Conservation (phyloP, 179 eudicot genomes). For the Actinidia polygama region DNA sequence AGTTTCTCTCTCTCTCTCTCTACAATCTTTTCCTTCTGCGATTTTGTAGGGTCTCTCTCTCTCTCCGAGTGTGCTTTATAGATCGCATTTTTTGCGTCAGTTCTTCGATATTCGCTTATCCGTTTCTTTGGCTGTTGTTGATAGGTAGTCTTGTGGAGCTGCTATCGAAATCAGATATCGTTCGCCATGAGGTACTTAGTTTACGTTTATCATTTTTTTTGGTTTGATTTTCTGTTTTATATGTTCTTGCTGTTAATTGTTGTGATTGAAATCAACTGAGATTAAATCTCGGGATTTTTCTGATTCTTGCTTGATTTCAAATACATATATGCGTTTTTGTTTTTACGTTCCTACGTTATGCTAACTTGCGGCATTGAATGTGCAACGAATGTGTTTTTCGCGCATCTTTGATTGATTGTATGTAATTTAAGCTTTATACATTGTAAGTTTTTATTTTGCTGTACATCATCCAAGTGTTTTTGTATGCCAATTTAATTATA, state of each 20-base stretch:
- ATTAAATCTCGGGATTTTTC: neutral
- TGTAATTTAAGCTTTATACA: neutral
- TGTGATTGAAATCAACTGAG: neutral
- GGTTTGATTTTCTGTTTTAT: neutral
- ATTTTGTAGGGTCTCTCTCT: neutral
- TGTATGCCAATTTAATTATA: too few species aligned
- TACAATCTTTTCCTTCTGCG: neutral
- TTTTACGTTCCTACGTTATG: too few species aligned
- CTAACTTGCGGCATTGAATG: neutral
- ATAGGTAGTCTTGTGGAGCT: neutral
- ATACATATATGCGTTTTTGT: neutral
- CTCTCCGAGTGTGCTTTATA: neutral
- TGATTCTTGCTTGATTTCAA: neutral
- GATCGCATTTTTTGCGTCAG: neutral
- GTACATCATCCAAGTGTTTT: neutral
- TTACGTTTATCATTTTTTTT: neutral
- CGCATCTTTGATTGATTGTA: neutral
- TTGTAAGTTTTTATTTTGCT: neutral
- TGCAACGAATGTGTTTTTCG: conserved; percentile 2
- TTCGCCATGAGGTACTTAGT: conserved; percentile 23
- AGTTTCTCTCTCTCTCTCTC: neutral
- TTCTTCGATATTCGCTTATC: neutral
- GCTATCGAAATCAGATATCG: neutral
- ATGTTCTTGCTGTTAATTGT: neutral
- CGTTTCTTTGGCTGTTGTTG: neutral